These are phyloP conservation scores for Dactylellina drechsleri DNA, from an alignment of 2,329 filamentous ascomycete genomes.

Conservation along the genomic window DNA sequence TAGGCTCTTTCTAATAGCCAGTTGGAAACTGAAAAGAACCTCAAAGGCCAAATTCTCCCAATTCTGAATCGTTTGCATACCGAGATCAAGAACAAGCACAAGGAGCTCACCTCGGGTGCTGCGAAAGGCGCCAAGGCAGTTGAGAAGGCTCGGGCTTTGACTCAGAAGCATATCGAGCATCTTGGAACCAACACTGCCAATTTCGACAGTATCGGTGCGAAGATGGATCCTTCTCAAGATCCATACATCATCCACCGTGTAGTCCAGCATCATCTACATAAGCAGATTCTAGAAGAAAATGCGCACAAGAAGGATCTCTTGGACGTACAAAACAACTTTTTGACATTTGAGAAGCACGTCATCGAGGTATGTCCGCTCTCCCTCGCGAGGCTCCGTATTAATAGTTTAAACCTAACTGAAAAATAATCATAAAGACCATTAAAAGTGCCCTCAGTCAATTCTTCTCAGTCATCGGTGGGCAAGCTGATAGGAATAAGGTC, in stretches of 20 bases:
- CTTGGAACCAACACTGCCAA: constrained; percentile 84
- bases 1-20: constrained; percentile 90
- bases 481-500: constrained; percentile 81
- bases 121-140: constrained; percentile 88
- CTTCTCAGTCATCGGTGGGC: constrained; percentile 79
- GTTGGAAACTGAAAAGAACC: constrained; percentile 86
- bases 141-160: constrained; percentile 83
- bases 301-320: constrained; percentile 92
- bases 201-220: constrained; percentile 75
- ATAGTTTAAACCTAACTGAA: background rate
- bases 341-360: constrained; percentile 86
- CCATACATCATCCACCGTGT: constrained; percentile 88
- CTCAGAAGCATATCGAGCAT: constrained; percentile 95
- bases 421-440: constrained; percentile 68
- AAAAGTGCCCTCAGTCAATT: constrained; percentile 86
- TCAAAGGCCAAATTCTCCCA: constrained; percentile 86
- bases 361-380: constrained; percentile 62
- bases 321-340: constrained; percentile 88
- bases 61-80: constrained; percentile 90
- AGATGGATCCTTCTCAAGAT: constrained; percentile 77
- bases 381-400: too few relatives aligned
- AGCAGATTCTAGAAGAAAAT: constrained; percentile 94
- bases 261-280: constrained; percentile 83
- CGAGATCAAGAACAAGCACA: constrained; percentile 95
- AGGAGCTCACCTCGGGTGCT: constrained; percentile 84